phyloP scores from a whole-genome alignment of 345 rosid genomes.

The Salix caprea region DNA sequence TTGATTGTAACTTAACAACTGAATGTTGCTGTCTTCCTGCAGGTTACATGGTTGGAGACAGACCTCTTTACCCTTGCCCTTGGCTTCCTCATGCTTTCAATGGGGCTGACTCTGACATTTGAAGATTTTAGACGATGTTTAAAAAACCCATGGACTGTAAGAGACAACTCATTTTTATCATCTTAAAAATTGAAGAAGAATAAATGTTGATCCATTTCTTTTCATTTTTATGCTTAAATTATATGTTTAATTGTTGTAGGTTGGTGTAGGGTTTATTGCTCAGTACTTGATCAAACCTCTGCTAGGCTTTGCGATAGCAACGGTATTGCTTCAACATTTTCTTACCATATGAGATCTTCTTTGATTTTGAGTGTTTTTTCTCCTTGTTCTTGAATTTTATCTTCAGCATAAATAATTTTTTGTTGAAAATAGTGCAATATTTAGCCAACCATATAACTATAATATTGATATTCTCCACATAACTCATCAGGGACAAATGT shows the following conservation, averaged over 20 bases:
- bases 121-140: slow-evolving; percentile 86
- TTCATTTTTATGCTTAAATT: slow-evolving; percentile 9
- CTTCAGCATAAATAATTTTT: no score
- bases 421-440: no score
- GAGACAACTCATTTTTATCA: slow-evolving; percentile 13
- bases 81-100: slow-evolving; percentile 96
- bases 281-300: slow-evolving; percentile 84
- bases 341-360: neutral
- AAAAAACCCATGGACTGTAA: slow-evolving; percentile 97
- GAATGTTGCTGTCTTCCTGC: slow-evolving; percentile 14
- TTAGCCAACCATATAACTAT: neutral
- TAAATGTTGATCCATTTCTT: neutral
- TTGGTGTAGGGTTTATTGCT: slow-evolving; percentile 93
- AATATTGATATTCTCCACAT: neutral
- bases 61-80: slow-evolving; percentile 83
- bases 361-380: neutral
- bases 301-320: slow-evolving; percentile 72
- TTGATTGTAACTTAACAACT: slow-evolving; percentile 7
- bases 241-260: slow-evolving; percentile 49
- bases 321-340: slow-evolving; percentile 43
- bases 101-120: slow-evolving; percentile 91
- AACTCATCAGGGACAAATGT: neutral
- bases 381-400: neutral
- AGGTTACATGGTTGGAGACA: slow-evolving; percentile 95
- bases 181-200: no score